Evolutionary conservation across 805 yeast genomes (phyloP).

Genomic region (Candida oleophila): DNA sequence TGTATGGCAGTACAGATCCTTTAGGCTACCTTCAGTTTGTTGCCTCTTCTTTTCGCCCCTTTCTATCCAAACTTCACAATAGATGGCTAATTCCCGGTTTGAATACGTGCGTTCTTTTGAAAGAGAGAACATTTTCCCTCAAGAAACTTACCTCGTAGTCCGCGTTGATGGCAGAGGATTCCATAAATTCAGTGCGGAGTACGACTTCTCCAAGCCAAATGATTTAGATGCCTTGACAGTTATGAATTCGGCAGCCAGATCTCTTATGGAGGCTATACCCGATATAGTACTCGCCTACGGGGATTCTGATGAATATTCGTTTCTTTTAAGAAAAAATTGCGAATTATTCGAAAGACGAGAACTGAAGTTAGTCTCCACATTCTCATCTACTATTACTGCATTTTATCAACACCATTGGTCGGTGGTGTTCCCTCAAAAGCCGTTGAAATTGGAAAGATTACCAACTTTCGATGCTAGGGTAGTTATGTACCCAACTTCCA

Average conservation of each 20-base stretch:
- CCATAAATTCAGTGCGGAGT: constrained; percentile 75
- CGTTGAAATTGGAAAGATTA: constrained; percentile 50
- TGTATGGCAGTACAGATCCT: neutral
- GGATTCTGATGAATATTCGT: constrained; percentile 92
- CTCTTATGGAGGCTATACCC: constrained; percentile 60
- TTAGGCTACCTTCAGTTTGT: neutral
- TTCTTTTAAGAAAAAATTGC: constrained; percentile 65
- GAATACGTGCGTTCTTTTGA: constrained; percentile 88
- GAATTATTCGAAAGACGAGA: constrained; percentile 79
- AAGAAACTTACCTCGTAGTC: constrained; percentile 77
- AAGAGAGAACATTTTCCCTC: constrained; percentile 66
- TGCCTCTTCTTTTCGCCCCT: neutral
- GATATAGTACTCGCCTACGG: constrained; percentile 87
- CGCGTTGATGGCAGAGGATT: constrained; percentile 94
- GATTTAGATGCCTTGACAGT: constrained; percentile 72
- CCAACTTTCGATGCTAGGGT: constrained; percentile 94
- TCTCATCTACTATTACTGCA: constrained; percentile 80
- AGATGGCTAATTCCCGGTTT: constrained; percentile 81
- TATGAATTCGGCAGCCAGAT: constrained; percentile 79
- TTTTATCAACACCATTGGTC: constrained; percentile 72
- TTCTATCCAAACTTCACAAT: neutral
- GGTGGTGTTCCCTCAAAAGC: constrained; percentile 49
- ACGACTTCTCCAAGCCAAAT: constrained; percentile 84
- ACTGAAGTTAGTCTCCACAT: constrained; percentile 73
- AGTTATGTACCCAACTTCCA: constrained; percentile 71